Conservation (phyloP, 83 land plant genomes). For the Diphasiastrum complanatum region DNA sequence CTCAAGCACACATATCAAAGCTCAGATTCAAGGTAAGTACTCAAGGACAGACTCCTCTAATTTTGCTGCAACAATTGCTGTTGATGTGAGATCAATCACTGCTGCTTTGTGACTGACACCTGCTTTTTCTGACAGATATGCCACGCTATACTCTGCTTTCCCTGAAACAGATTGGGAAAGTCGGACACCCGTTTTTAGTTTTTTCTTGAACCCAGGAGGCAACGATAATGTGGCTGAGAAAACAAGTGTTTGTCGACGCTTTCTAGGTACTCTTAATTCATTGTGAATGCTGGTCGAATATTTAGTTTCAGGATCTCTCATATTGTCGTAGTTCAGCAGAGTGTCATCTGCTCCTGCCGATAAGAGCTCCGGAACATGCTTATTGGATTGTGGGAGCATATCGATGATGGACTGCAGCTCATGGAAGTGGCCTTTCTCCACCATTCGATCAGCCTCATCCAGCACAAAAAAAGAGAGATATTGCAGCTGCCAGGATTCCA, state of each 20-base stretch:
- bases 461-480: slow-evolving; percentile 89
- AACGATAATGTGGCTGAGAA: slow-evolving; percentile 96
- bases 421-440: slow-evolving; percentile 89
- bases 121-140: slow-evolving; percentile 67
- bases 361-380: neutral
- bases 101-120: slow-evolving; percentile 75
- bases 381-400: slow-evolving; percentile 50
- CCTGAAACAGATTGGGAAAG: slow-evolving; percentile 22
- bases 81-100: slow-evolving; percentile 78
- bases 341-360: slow-evolving; percentile 5
- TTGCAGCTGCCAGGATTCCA: slow-evolving; percentile 53
- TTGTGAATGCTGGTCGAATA: slow-evolving; percentile 30
- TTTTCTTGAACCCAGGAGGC: slow-evolving; percentile 77
- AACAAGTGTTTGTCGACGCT: slow-evolving; percentile 86
- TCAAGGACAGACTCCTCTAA: slow-evolving; percentile 86
- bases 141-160: slow-evolving; percentile 59
- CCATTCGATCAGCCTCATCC: slow-evolving; percentile 99
- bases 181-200: slow-evolving; percentile 61
- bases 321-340: too few relatives aligned
- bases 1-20: too few relatives aligned
- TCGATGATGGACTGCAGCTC: slow-evolving; percentile 94
- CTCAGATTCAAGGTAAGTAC: slow-evolving; percentile 44
- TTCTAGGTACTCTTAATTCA: slow-evolving; percentile 25
- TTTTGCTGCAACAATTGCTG: slow-evolving; percentile 62
- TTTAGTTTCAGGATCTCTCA: slow-evolving; percentile 8